These are phyloP conservation scores for Pseudofabraea citricarpa DNA, from an alignment of 2,329 filamentous ascomycete genomes.

Conservation along the genomic window DNA sequence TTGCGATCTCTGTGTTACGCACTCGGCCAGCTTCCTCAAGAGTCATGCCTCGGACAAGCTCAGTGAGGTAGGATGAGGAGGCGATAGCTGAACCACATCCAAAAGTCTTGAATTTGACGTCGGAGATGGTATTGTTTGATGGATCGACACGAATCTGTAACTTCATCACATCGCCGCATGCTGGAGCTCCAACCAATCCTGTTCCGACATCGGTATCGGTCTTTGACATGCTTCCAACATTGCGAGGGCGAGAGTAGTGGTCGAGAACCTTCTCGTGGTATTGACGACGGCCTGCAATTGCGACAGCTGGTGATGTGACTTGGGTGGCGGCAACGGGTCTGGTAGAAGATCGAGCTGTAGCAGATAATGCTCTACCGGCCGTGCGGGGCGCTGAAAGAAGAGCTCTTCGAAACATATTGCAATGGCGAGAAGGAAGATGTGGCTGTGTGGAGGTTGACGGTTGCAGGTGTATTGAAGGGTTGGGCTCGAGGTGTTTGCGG, in stretches of 20 bases:
- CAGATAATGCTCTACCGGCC: slow-evolving; percentile 23
- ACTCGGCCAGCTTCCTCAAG: slow-evolving; percentile 89
- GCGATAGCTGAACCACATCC: slow-evolving; percentile 94
- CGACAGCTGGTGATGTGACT: slow-evolving; percentile 13
- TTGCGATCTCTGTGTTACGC: slow-evolving; percentile 96
- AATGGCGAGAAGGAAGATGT: background rate
- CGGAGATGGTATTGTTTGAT: slow-evolving; percentile 79
- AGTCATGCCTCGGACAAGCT: slow-evolving; percentile 93
- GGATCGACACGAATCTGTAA: slow-evolving; percentile 90
- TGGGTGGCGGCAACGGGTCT: slow-evolving; percentile 16
- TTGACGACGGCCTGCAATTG: slow-evolving; percentile 17
- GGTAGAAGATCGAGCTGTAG: slow-evolving; percentile 17
- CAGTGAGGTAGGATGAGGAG: slow-evolving; percentile 88
- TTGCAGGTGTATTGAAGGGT: background rate
- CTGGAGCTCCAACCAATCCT: slow-evolving; percentile 85
- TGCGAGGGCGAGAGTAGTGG: slow-evolving; percentile 76
- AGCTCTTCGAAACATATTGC: slow-evolving; percentile 26
- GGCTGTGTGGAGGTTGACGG: too few relatives aligned
- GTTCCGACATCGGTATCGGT: slow-evolving; percentile 80
- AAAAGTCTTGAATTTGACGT: slow-evolving; percentile 98
- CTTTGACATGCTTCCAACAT: slow-evolving; percentile 77
- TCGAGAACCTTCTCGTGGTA: slow-evolving; percentile 55
- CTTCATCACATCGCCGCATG: slow-evolving; percentile 91
- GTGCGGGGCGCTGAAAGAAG: slow-evolving; percentile 22
- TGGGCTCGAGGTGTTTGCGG: slow-evolving; percentile 3